Percentiles rank a stretch among this genome's conserved stretches.
These are phyloP conservation scores for Eremothecium gossypii DNA, from an alignment of 1,139 yeast species.

Conservation along the genomic window DNA sequence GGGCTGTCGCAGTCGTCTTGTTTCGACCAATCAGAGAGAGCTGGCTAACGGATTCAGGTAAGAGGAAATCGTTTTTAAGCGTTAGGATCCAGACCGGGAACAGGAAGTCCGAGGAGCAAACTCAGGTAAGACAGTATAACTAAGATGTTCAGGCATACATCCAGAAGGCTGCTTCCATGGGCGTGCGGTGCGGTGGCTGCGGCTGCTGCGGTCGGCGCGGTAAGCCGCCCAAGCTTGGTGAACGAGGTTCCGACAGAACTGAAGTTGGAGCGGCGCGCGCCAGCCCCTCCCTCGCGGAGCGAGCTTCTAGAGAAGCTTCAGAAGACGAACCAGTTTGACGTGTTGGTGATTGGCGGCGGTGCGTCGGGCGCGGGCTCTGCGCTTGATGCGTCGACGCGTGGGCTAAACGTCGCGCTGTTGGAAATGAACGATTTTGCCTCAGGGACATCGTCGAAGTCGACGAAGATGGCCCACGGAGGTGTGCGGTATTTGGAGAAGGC, in stretches of 20 bases:
- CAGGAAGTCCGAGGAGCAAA: too few relatives aligned
- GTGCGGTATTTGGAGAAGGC: slow-evolving; percentile 94
- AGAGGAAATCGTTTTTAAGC: too few relatives aligned
- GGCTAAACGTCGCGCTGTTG: slow-evolving; percentile 76
- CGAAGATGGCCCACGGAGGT: slow-evolving; percentile 97
- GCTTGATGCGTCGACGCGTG: slow-evolving; percentile 83
- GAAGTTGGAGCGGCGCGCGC: slow-evolving; percentile 4
- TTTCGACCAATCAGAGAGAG: too few relatives aligned
- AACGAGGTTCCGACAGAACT: slow-evolving; percentile 1
- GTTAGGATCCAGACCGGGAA: too few relatives aligned
- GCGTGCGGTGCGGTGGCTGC: slow-evolving; percentile 14
- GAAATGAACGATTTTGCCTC: slow-evolving; percentile 86
- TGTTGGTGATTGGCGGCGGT: slow-evolving; percentile 88
- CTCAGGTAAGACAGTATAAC: too few relatives aligned
- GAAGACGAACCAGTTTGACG: slow-evolving; percentile 54
- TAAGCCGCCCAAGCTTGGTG: slow-evolving; percentile 1
- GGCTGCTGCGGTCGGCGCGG: slow-evolving; percentile 11
- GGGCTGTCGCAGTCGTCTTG: too few relatives aligned
- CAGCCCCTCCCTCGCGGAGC: slow-evolving; percentile 35
- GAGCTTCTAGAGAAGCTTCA: slow-evolving; percentile 34
- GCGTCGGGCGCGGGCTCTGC: slow-evolving; percentile 95
- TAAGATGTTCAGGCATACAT: neutral
- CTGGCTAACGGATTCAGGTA: too few relatives aligned
- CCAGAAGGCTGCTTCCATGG: slow-evolving; percentile 1
- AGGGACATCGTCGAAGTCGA: slow-evolving; percentile 91